Evolutionary conservation across 345 rosid species (phyloP), one percentile per base, ranked within the genome.

Genomic region (Hibiscus syriacus): DNA sequence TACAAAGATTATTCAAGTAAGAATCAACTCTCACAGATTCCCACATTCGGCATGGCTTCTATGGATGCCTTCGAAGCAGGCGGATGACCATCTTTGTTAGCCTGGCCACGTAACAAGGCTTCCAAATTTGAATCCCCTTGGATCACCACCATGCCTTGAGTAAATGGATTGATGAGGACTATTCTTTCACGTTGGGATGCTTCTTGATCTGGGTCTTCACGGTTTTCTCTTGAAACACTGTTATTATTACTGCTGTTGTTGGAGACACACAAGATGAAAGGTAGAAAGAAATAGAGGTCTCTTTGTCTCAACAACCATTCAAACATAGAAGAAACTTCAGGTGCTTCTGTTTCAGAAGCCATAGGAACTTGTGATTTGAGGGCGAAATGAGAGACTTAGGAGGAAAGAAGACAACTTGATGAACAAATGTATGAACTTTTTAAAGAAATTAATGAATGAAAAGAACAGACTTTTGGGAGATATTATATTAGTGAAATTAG

Each of bases 11-110:
- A 38, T 38, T 38, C 41, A 38, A 38, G 41, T 34, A 34, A 34
- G 1, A 38, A 9, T 38, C 41, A 38, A 38, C 68, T 13, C 13
- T 43, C 48, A 43, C 16, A 65, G 13, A 81, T 49, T 70, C 75
- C 81, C 72, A 90, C 76, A n/a, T 55, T 10, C 4, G 80, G 84
- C 86, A 90, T 71, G 64, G 87, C 87, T 69, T 85, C 89, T 3
- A 88, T 79, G 22, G 97, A 84, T 2, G 87, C 83, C 70, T 76
- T 86, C 0, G 98, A 90, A 34, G 98, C 96, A 19, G 97, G 92
- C 2, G 92, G 92, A 52, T 72, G 85, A 17, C 62, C 83, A 52
- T 70, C 66, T 12, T 36, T 36, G 41, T 36, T 36, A 36, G 41
- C 12, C 41, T 36, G 27, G 7, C 62, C 73, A 0, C 83, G 78